phyloP scores from a whole-genome alignment of 352 stramenopile genomes.

The Pythium insidiosum region DNA sequence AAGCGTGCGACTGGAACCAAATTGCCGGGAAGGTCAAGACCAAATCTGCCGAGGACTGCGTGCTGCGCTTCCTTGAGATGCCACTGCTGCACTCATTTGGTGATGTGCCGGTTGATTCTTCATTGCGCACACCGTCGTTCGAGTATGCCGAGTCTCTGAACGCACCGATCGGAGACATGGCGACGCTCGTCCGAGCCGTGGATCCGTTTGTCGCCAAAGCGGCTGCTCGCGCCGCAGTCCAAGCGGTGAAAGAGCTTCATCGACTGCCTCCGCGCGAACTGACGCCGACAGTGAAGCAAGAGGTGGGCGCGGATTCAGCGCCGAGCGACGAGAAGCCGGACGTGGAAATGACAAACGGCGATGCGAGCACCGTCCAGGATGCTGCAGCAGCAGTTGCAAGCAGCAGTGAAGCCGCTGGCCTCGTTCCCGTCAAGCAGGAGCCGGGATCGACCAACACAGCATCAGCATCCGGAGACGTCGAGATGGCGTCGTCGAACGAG shows the following conservation, averaged over 20 bases:
- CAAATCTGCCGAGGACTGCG: constrained; percentile 68
- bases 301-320: too few relatives aligned
- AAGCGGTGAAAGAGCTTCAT: constrained; percentile 56
- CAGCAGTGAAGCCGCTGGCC: constrained; percentile 29
- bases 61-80: constrained; percentile 73
- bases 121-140: constrained; percentile 27
- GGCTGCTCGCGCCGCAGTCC: constrained; percentile 53
- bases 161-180: constrained; percentile 42
- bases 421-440: constrained; percentile 18
- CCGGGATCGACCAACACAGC: not conserved
- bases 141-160: constrained; percentile 39
- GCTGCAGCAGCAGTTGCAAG: constrained; percentile 28
- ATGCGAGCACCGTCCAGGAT: constrained; percentile 3
- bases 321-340: constrained; percentile 8
- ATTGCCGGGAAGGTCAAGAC: constrained; percentile 55
- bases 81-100: constrained; percentile 32
- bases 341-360: constrained; percentile 4
- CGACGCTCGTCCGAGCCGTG: constrained; percentile 38
- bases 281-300: not conserved
- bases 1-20: constrained; percentile 69
- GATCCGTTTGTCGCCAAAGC: constrained; percentile 69
- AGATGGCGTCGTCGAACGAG: constrained; percentile 18
- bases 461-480: constrained; percentile 32
- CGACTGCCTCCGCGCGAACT: constrained; percentile 18
- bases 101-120: not conserved